phyloP scores from a whole-genome alignment of 257 asterid genomes.

The Agastache rugosa region DNA sequence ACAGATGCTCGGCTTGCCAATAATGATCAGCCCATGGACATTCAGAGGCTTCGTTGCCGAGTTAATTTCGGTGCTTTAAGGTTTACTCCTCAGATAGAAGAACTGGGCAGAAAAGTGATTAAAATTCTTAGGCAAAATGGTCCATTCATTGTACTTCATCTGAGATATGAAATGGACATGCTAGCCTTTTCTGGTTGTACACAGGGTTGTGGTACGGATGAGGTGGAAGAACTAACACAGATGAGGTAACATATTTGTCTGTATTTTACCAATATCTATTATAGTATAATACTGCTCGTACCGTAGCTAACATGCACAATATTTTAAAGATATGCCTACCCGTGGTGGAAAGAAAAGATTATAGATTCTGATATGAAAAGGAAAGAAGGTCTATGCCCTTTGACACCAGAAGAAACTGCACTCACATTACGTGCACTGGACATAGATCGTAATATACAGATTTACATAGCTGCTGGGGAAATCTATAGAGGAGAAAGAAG shows the following conservation, averaged over 20 bases:
- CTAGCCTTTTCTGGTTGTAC: constrained; percentile 97
- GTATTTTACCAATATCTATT: neutral
- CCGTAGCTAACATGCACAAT: constrained; percentile 37
- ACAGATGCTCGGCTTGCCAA: constrained; percentile 95
- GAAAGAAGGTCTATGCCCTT: constrained; percentile 92
- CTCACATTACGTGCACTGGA: constrained; percentile 80
- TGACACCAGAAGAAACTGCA: constrained; percentile 99
- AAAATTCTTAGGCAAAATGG: constrained; percentile 80
- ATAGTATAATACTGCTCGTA: constrained; percentile 5
- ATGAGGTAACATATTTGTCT: constrained; percentile 66
- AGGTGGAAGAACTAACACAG: constrained; percentile 85
- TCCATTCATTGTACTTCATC: constrained; percentile 92
- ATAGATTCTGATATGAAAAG: constrained; percentile 90
- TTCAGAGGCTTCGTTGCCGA: constrained; percentile 93
- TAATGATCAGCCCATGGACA: constrained; percentile 81
- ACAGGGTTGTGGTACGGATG: constrained; percentile 83
- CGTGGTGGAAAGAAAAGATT: constrained; percentile 99
- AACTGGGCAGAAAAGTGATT: constrained; percentile 87
- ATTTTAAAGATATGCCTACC: constrained; percentile 79
- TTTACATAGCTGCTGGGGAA: constrained; percentile 98
- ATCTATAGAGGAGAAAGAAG: constrained; percentile 91
- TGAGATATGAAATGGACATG: constrained; percentile 99
- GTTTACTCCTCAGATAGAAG: constrained; percentile 94
- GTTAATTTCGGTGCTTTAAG: constrained; percentile 81
- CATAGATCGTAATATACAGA: constrained; percentile 74